Conservation (phyloP, 768 basidiomycete species). For the Lactifluus volemus region DNA sequence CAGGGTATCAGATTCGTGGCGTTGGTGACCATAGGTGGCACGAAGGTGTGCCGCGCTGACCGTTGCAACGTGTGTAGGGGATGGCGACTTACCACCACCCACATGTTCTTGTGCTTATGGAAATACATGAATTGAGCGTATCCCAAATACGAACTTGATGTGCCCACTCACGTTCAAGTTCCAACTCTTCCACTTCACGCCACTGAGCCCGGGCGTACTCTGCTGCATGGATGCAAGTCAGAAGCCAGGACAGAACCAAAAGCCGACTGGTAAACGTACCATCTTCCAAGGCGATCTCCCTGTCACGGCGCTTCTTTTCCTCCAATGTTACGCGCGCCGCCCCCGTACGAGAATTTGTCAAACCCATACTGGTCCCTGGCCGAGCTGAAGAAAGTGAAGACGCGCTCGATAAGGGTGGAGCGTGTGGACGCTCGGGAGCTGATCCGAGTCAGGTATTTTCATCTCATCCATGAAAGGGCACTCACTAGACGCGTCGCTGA, state of each 20-base stretch:
- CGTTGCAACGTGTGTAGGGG: constrained; percentile 33
- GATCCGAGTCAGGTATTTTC: background rate
- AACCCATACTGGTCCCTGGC: constrained; percentile 38
- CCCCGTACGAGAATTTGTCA: constrained; percentile 23
- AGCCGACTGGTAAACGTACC: constrained; percentile 29
- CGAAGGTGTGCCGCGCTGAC: constrained; percentile 25
- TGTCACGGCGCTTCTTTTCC: constrained; percentile 34
- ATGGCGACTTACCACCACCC: constrained; percentile 43
- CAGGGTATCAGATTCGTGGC: constrained; percentile 71
- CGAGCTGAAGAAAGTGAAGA: constrained; percentile 24
- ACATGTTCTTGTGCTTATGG: constrained; percentile 20
- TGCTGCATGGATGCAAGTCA: background rate
- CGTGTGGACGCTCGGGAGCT: constrained; percentile 10
- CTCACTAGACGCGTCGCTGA: constrained; percentile 55
- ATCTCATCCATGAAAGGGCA: background rate
- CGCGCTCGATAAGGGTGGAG: background rate
- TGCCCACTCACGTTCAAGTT: constrained; percentile 34
- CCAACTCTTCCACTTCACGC: constrained; percentile 26
- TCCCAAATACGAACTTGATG: background rate
- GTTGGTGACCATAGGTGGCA: constrained; percentile 40
- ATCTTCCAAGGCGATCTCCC: constrained; percentile 33
- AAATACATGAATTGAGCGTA: background rate
- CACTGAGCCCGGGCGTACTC: constrained; percentile 23
- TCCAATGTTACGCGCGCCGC: constrained; percentile 36
- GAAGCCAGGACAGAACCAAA: constrained; percentile 10